Base-by-base conservation (phyloP, 177 flowering plant species). In the Telopea speciosissima region DNA sequence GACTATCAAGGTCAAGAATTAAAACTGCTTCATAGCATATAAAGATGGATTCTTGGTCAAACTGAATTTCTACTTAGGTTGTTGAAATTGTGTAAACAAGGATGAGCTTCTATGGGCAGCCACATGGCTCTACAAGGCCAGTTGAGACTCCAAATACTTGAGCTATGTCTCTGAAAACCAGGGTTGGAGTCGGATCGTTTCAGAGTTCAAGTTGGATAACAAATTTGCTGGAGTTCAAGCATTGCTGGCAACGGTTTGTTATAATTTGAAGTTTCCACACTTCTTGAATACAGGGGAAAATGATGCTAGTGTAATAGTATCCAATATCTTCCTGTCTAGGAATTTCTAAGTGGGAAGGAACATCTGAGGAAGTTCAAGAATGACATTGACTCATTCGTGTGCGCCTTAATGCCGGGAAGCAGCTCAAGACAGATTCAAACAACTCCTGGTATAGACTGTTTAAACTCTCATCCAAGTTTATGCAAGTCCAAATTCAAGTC, bases 191-290 rank as follows among this genome's bases (percentile, higher is more conserved):
- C 87, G 85, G 40, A 71, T 79, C 3, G 84, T 75, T 12, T 61
- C 84, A 0, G 97, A 91, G 78, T 91, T 91, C 81, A 90, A 96
- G 75, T 91, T 96, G 97, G 97, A 91, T 73, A 87, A 87, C 83
- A 91, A 91, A 75, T 85, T 82, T 77, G 88, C 81, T 21, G 97
- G 97, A 68, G 93, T 81, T 74, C 96, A 88, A 70, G 73, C 78
- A 28, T 68, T 91, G 75, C 79, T 89, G 8, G 81, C 90, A 12
- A 79, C 84, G 88, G 97, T 86, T 76, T 64, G 13, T 23, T 63
- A 49, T 25, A 14, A 24, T 13, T 45, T 12, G 19, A 45, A 45
- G 54, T 17, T 45, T 45, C 3, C 54, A 45, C 54, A 14, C 54
- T 45, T 45, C 49, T 45, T 16, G 54, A 45, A 8, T 45, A 45